phyloP scores from a whole-genome alignment of 495 filamentous ascomycete species.

The Penicillium daleae region DNA sequence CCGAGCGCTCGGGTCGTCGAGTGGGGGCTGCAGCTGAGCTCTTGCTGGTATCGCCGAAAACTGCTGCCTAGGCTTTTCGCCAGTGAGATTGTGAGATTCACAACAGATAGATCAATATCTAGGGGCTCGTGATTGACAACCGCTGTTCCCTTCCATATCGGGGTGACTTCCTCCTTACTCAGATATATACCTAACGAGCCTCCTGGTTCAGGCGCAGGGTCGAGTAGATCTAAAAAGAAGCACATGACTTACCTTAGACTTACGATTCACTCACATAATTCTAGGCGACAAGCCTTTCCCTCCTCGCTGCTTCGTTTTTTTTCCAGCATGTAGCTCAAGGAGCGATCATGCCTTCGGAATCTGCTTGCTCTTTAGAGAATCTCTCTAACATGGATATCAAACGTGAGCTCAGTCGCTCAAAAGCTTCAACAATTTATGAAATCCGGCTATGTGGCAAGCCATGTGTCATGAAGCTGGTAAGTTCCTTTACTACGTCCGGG shows the following conservation, averaged over 20 bases:
- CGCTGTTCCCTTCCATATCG: too few species aligned
- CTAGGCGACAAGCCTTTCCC: too few species aligned
- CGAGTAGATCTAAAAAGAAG: too few species aligned
- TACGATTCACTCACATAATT: too few species aligned
- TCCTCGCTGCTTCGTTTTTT: too few species aligned
- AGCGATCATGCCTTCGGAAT: neutral
- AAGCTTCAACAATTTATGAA: constrained; percentile 10
- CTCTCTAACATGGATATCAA: constrained; percentile 10
- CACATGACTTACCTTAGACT: too few species aligned
- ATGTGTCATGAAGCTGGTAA: constrained; percentile 13
- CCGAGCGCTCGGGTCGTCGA: neutral
- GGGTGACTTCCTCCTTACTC: too few species aligned
- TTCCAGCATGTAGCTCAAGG: neutral
- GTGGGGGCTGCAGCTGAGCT: constrained; percentile 5
- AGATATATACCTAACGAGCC: too few species aligned
- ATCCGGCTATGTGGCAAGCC: constrained; percentile 3
- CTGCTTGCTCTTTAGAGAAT: constrained; percentile 1
- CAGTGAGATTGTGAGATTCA: too few species aligned
- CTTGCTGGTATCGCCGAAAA: neutral
- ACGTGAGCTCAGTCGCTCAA: constrained; percentile 10
- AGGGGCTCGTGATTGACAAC: too few species aligned
- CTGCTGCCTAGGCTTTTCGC: constrained; percentile 5
- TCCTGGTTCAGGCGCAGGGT: too few species aligned
- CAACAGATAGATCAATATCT: neutral
- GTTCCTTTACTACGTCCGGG: neutral